phyloP scores from a whole-genome alignment of 352 stramenopile genomes.

The Phytophthora citrophthora region DNA sequence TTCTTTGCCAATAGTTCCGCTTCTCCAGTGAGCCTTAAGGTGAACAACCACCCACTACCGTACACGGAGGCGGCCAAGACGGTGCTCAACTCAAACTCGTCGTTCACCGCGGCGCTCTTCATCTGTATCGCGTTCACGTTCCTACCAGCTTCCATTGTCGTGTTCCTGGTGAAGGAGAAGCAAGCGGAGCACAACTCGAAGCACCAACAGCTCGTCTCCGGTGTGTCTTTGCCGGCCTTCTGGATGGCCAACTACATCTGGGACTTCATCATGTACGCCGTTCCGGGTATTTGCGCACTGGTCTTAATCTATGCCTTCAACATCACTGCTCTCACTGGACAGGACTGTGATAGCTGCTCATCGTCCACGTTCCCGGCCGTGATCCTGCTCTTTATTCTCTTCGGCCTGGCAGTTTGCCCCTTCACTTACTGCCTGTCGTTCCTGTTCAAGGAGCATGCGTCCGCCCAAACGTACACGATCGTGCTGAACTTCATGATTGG shows the following conservation, averaged over 20 bases:
- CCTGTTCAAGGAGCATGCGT: slow-evolving; percentile 57
- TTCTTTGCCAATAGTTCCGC: slow-evolving; percentile 42
- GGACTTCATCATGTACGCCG: slow-evolving; percentile 93
- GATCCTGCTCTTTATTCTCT: slow-evolving; percentile 61
- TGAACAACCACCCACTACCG: slow-evolving; percentile 55
- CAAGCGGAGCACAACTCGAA: slow-evolving; percentile 92
- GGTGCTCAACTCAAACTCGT: slow-evolving; percentile 40
- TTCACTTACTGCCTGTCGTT: slow-evolving; percentile 62
- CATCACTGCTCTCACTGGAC: slow-evolving; percentile 44
- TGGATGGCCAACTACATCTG: slow-evolving; percentile 96
- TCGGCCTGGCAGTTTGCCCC: slow-evolving; percentile 53
- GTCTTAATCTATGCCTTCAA: slow-evolving; percentile 52
- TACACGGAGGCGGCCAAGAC: slow-evolving; percentile 37
- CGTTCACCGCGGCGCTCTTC: slow-evolving; percentile 75
- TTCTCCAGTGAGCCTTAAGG: slow-evolving; percentile 34
- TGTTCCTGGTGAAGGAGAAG: slow-evolving; percentile 95
- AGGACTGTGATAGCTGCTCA: slow-evolving; percentile 50
- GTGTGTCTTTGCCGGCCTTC: slow-evolving; percentile 92
- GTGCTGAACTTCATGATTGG: slow-evolving; percentile 70
- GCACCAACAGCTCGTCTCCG: slow-evolving; percentile 94
- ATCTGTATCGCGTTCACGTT: slow-evolving; percentile 91
- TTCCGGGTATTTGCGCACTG: slow-evolving; percentile 47
- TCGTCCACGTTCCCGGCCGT: slow-evolving; percentile 46
- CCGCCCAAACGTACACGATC: slow-evolving; percentile 64
- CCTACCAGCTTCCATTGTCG: slow-evolving; percentile 88